phyloP scores from a whole-genome alignment of 345 rosid species.

The Arabidopsis thaliana region DNA sequence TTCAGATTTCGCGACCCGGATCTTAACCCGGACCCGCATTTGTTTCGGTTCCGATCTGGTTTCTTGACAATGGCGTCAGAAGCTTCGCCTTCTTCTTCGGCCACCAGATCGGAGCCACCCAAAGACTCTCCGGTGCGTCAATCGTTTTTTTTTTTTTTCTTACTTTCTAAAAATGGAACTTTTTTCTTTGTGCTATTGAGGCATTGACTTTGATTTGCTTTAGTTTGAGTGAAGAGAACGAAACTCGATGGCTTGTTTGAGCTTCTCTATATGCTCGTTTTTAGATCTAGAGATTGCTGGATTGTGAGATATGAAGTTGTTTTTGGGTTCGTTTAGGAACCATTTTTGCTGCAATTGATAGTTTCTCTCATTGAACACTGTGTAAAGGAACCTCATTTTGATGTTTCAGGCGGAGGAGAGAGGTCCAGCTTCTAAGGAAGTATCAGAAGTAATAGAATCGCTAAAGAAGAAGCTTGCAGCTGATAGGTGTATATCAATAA shows the following conservation, averaged over 20 bases:
- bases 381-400: neutral
- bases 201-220: conserved; percentile 22
- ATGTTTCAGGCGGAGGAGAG: conserved; percentile 40
- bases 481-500: conserved; percentile 60
- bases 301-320: conserved; percentile 26
- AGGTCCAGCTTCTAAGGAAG: conserved; percentile 49
- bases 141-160: neutral
- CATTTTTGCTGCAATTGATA: neutral
- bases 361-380: neutral
- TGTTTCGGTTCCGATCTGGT: conserved; percentile 45
- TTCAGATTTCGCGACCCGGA: conserved; percentile 52
- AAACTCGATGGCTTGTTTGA: neutral
- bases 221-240: conserved; percentile 15
- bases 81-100: conserved; percentile 65
- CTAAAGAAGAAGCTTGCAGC: conserved; percentile 71
- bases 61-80: conserved; percentile 62
- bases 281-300: conserved; percentile 36
- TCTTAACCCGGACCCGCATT: conserved; percentile 50
- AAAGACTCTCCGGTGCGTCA: conserved; percentile 49
- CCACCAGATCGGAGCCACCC: conserved; percentile 64
- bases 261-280: neutral
- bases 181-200: neutral
- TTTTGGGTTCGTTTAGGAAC: neutral
- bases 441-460: conserved; percentile 62
- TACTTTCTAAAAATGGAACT: conserved; percentile 6